Percentiles rank a stretch among this genome's conserved stretches.
These are phyloP conservation scores for Hemisphaericaspora lyxosophila DNA, from an alignment of 1,139 yeast genomes.

Conservation along the genomic window DNA sequence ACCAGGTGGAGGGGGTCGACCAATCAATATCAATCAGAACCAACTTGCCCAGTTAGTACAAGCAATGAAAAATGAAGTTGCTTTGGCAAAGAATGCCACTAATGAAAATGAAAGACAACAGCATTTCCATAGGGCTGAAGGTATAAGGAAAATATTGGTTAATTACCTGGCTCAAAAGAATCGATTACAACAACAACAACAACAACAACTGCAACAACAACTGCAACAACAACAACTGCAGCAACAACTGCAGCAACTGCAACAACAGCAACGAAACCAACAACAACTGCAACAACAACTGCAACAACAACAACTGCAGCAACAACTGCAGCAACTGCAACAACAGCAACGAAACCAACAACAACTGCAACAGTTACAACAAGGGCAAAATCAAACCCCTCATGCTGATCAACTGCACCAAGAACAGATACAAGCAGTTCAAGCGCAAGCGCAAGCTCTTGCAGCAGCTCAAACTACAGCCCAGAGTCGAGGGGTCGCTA, in stretches of 20 bases:
- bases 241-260: constrained; percentile 7
- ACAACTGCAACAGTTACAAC: constrained; percentile 8
- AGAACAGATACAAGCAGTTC: constrained; percentile 12
- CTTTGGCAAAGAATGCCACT: constrained; percentile 55
- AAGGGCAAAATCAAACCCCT: neutral
- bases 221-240: constrained; percentile 11
- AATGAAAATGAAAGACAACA: constrained; percentile 68
- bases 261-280: constrained; percentile 2
- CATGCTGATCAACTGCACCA: constrained; percentile 7
- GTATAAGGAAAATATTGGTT: constrained; percentile 51
- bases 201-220: constrained; percentile 14
- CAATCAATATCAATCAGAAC: constrained; percentile 44
- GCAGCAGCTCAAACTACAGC: constrained; percentile 8
- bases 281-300: constrained; percentile 7
- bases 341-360: constrained; percentile 3
- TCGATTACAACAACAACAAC: constrained; percentile 16
- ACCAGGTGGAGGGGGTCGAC: constrained; percentile 15
- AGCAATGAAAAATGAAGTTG: constrained; percentile 59
- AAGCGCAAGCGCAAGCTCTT: constrained; percentile 14
- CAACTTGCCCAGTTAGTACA: constrained; percentile 64
- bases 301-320: constrained; percentile 10
- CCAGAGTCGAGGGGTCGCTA: neutral
- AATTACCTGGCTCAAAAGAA: constrained; percentile 44
- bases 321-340: constrained; percentile 3
- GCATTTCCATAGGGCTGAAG: constrained; percentile 67